Percentiles rank a stretch among this genome's conserved stretches.
Conservation (phyloP, 805 yeast genomes). For the Pichia scutulata region DNA sequence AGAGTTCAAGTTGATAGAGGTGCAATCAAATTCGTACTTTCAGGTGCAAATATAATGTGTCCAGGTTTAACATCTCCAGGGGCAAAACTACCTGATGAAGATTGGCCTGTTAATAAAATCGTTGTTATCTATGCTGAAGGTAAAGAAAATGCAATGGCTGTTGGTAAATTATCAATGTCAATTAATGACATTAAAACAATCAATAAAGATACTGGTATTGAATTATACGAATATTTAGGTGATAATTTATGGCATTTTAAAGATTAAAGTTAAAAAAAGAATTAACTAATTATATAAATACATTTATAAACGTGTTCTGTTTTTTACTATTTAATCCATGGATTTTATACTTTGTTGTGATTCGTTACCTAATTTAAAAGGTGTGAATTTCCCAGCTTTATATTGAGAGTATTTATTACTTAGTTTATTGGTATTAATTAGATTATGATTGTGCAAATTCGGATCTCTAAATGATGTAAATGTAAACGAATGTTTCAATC, state of each 20-base stretch:
- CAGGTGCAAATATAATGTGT: slow-evolving; percentile 96
- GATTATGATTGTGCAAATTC: not conserved
- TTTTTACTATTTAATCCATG: not conserved
- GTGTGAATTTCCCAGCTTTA: not conserved
- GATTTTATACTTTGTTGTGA: slow-evolving; percentile 8
- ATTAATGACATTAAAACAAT: slow-evolving; percentile 77
- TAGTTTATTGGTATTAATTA: not conserved
- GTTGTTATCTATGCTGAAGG: slow-evolving; percentile 89
- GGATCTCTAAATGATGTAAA: slow-evolving; percentile 9
- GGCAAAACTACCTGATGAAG: slow-evolving; percentile 71
- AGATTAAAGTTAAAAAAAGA: slow-evolving; percentile 10
- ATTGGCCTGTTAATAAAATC: slow-evolving; percentile 56
- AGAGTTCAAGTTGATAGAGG: slow-evolving; percentile 89
- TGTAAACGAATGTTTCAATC: slow-evolving; percentile 9
- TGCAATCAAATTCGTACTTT: slow-evolving; percentile 89
- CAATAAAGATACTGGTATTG: slow-evolving; percentile 88
- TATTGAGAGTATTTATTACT: not conserved
- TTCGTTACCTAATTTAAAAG: slow-evolving; percentile 5
- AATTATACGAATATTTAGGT: slow-evolving; percentile 73
- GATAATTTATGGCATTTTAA: slow-evolving; percentile 78
- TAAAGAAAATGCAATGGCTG: slow-evolving; percentile 81
- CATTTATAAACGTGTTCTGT: not conserved
- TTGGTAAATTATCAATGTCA: slow-evolving; percentile 83
- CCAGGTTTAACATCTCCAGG: slow-evolving; percentile 88
- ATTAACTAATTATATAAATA: not conserved